Base-by-base conservation (phyloP, 345 rosid species). In the Diplotaxis tenuifolia region DNA sequence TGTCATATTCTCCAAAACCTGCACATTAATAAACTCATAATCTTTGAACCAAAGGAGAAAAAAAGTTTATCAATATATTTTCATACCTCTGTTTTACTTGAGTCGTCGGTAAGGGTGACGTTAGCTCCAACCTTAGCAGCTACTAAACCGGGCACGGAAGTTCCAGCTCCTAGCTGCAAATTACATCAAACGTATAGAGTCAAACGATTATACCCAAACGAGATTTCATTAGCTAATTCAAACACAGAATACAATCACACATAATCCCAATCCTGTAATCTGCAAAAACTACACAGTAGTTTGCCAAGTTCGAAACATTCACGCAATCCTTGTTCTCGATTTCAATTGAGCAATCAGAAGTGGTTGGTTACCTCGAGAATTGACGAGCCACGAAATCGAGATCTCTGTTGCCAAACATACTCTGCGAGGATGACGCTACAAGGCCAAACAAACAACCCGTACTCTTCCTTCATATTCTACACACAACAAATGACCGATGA, bases 371-470 rank as follows among this genome's bases (percentile, higher is more conserved):
- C 97, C 89, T 93, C 98, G 68, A 93, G 72, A 28, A 77, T 6
- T 0, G 38, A 21, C 1, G 81, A 79, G 18, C 83, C 85, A 6
- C 82, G 67, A 74, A 93, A 89, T 25, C 92, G 88, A 64, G 63
- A 78, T 76, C 82, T 77, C 49, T 88, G 96, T 72, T 91, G 98
- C 97, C 98, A 93, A 70, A 93, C 84, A 80, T 90, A 90, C 81
- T 93, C 96, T 15, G 98, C 93, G 55, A 93, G 87, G 50, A 93
- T 82, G 25, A 90, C 70, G 58, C 96, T 93, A 63, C 92, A 90
- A 6, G 97, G 98, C 98, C 96, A 89, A 52, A 89, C 89, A 65
- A 88, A 93, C 53, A 91, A 79, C 1, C 98, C 97, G 54, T 93
- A 91, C 36, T 89, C 98, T 47, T 93, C 98, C 77, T 90, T 87